Percentiles rank a stretch among this genome's conserved stretches.
Evolutionary conservation across 345 rosid species (phyloP).

Genomic region (Sisymbrium altissimum): DNA sequence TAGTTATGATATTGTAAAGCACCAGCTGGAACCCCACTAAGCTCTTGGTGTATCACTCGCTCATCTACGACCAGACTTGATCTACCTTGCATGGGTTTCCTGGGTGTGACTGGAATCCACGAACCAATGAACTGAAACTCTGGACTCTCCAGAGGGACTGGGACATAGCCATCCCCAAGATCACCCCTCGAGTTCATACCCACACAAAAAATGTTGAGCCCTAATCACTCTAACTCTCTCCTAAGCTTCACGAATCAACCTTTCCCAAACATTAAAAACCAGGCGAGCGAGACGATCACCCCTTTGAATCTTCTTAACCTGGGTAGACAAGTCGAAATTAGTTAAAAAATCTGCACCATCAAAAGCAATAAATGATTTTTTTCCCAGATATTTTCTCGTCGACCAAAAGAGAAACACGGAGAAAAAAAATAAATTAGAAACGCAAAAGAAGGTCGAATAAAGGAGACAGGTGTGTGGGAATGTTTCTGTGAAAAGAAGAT

Average conservation of each 20-base stretch:
- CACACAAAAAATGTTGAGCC: background rate
- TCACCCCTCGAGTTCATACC: slow-evolving; percentile 31
- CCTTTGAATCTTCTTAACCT: background rate
- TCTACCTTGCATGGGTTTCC: slow-evolving; percentile 34
- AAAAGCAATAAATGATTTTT: slow-evolving; percentile 31
- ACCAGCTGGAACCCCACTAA: slow-evolving; percentile 28
- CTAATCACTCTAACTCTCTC: background rate
- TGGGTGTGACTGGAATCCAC: slow-evolving; percentile 51
- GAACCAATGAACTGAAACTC: slow-evolving; percentile 34
- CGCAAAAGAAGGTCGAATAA: background rate
- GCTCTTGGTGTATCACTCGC: slow-evolving; percentile 35
- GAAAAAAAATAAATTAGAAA: slow-evolving; percentile 17
- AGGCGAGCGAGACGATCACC: background rate
- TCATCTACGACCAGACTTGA: slow-evolving; percentile 23
- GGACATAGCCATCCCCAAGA: slow-evolving; percentile 32
- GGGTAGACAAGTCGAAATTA: slow-evolving; percentile 2
- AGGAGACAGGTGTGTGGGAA: background rate
- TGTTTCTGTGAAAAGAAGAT: slow-evolving; percentile 13
- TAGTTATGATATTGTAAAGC: slow-evolving; percentile 15
- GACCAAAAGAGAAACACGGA: slow-evolving; percentile 25
- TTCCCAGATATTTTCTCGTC: slow-evolving; percentile 28
- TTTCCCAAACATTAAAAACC: background rate
- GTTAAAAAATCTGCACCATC: slow-evolving; percentile 30
- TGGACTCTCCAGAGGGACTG: slow-evolving; percentile 33
- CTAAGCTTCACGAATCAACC: background rate